phyloP scores from a whole-genome alignment of 768 basidiomycete genomes.

The Serendipita indica region DNA sequence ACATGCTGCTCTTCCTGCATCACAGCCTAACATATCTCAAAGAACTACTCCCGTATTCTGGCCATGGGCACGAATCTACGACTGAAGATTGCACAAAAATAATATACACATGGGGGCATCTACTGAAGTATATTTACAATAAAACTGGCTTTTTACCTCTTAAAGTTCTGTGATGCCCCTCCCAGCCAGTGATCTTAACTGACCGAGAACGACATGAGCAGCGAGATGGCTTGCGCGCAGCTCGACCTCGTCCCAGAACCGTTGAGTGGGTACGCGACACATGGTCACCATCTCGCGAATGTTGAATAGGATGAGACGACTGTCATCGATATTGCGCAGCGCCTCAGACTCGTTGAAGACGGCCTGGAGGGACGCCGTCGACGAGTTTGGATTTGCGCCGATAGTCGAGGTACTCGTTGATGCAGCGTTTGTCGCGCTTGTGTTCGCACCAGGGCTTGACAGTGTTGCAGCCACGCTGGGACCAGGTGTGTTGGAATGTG shows the following conservation, averaged over 20 bases:
- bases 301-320: conserved; percentile 6
- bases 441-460: too few relatives aligned
- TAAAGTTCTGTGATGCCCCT: too few relatives aligned
- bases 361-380: neutral
- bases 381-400: neutral
- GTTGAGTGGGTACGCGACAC: neutral
- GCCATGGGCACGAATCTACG: conserved; percentile 18
- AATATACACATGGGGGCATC: too few relatives aligned
- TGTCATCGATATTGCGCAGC: neutral
- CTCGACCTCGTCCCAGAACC: conserved; percentile 8
- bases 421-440: neutral
- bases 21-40: neutral
- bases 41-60: conserved; percentile 26
- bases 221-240: neutral
- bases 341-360: neutral
- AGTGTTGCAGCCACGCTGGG: neutral
- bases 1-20: neutral
- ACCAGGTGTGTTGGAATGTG: neutral
- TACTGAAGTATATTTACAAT: too few relatives aligned
- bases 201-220: neutral
- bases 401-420: neutral
- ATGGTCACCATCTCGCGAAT: conserved; percentile 4
- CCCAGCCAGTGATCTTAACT: neutral
- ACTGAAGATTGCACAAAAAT: too few relatives aligned
- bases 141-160: too few relatives aligned